Conservation (phyloP, 805 yeast species). For the Saturnispora sanitii region DNA sequence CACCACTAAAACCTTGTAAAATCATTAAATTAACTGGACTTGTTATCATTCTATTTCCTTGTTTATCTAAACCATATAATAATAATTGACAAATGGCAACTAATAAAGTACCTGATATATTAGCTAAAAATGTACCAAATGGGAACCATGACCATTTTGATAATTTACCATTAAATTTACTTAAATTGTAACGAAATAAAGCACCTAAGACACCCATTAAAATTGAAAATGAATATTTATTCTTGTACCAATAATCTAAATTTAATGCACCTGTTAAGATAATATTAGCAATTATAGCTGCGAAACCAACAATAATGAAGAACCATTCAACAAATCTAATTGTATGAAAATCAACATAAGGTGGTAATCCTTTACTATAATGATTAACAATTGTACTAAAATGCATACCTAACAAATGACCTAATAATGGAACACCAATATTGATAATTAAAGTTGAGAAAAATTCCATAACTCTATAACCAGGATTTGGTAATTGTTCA, state of each 20-base stretch:
- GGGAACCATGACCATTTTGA: constrained; percentile 37
- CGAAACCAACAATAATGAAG: constrained; percentile 18
- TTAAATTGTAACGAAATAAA: constrained; percentile 42
- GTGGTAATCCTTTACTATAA: constrained; percentile 6
- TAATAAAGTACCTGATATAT: constrained; percentile 18
- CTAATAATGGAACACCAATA: constrained; percentile 49
- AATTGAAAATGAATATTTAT: constrained; percentile 56
- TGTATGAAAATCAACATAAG: constrained; percentile 9
- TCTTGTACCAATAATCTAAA: constrained; percentile 38
- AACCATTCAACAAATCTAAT: constrained; percentile 12
- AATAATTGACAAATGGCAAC: constrained; percentile 17
- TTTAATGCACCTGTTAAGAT: constrained; percentile 33
- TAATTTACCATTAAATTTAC: constrained; percentile 38
- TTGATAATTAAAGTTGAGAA: constrained; percentile 54
- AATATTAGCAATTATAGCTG: constrained; percentile 29
- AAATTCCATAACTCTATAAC: constrained; percentile 73
- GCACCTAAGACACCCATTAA: constrained; percentile 70
- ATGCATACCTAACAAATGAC: constrained; percentile 51
- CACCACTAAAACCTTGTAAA: constrained; percentile 20
- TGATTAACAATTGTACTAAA: constrained; percentile 16
- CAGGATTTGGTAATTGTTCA: constrained; percentile 42
- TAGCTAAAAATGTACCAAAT: constrained; percentile 37
- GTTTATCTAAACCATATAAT: constrained; percentile 12
- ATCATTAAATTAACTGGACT: constrained; percentile 14
- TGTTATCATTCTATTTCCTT: constrained; percentile 9